Evolutionary conservation across 148 eudicot genomes (phyloP).

Genomic region (Beta vulgaris): DNA sequence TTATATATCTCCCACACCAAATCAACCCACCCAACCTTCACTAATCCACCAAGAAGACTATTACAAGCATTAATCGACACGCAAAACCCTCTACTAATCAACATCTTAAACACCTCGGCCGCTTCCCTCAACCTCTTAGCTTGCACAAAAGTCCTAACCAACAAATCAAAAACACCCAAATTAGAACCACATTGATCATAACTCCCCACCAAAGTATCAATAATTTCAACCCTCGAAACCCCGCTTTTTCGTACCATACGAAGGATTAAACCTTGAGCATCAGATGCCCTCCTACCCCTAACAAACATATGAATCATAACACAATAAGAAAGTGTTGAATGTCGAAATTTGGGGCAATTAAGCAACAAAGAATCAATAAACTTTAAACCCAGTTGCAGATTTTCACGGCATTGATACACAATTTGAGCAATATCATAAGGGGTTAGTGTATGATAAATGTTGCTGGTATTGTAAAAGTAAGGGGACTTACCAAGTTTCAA

Average conservation of each 20-base stretch:
- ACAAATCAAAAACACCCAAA: slow-evolving; percentile 63
- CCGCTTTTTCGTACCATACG: slow-evolving; percentile 70
- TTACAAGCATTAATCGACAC: slow-evolving; percentile 76
- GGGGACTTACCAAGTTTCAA: slow-evolving; percentile 49
- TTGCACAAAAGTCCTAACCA: slow-evolving; percentile 81
- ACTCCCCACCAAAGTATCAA: slow-evolving; percentile 47
- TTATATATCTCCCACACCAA: slow-evolving; percentile 63
- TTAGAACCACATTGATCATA: slow-evolving; percentile 42
- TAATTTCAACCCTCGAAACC: slow-evolving; percentile 58
- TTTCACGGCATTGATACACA: slow-evolving; percentile 44
- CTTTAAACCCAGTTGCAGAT: slow-evolving; percentile 42
- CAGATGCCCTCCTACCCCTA: slow-evolving; percentile 50
- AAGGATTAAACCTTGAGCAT: slow-evolving; percentile 68
- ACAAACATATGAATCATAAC: slow-evolving; percentile 49
- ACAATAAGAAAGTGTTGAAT: slow-evolving; percentile 50
- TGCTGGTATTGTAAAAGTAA: slow-evolving; percentile 13
- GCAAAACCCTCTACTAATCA: slow-evolving; percentile 45
- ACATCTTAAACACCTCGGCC: slow-evolving; percentile 50
- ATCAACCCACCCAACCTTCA: slow-evolving; percentile 77
- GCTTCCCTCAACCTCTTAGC: slow-evolving; percentile 79
- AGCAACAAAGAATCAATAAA: slow-evolving; percentile 49
- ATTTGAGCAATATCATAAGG: slow-evolving; percentile 41
- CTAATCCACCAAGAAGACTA: slow-evolving; percentile 80
- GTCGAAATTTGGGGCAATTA: slow-evolving; percentile 55
- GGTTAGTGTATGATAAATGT: slow-evolving; percentile 35